Percentiles rank a stretch among this genome's conserved stretches.
Evolutionary conservation across 1,284 basidiomycete species (phyloP).

Genomic region (Rhodotorula sp.): DNA sequence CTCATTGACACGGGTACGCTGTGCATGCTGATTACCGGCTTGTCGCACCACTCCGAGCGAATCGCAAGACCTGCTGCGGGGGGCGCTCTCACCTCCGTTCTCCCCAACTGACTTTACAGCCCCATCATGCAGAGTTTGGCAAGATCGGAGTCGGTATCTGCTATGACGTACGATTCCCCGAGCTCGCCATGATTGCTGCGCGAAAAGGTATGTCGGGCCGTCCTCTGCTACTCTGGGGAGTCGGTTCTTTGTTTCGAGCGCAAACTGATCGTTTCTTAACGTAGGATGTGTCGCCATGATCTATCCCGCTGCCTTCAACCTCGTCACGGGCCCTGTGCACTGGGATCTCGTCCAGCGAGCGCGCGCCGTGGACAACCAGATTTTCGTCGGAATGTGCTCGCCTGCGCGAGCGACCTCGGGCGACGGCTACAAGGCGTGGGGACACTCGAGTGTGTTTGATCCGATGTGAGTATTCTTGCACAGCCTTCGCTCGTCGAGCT

Average conservation of each 20-base stretch:
- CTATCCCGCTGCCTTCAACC: conserved; percentile 86
- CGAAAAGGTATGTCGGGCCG: conserved; percentile 62
- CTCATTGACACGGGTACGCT: conserved; percentile 79
- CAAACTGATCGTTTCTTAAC: not conserved
- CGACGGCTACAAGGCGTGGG: conserved; percentile 60
- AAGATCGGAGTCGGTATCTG: conserved; percentile 88
- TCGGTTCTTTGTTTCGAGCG: not conserved
- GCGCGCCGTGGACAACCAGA: conserved; percentile 91
- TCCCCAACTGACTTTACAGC: no score
- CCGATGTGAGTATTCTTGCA: conserved; percentile 67
- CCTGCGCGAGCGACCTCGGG: conserved; percentile 81
- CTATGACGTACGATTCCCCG: conserved; percentile 91
- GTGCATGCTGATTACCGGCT: no score
- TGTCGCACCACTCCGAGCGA: no score
- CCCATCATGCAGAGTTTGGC: conserved; percentile 64
- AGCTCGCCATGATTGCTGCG: conserved; percentile 86
- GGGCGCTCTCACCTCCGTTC: no score
- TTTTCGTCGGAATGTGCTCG: conserved; percentile 93
- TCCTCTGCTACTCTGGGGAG: no score
- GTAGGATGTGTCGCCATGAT: conserved; percentile 82
- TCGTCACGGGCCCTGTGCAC: conserved; percentile 90
- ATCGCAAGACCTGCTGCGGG: no score
- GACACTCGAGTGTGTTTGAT: conserved; percentile 83
- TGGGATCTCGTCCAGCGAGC: conserved; percentile 91
- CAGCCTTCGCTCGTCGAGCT: not conserved